A percentile compares a stretch with the other conserved stretches of the same genome.
Evolutionary conservation across 192 early-diverging fungal species (phyloP).

Genomic region (Coemansia sp.): DNA sequence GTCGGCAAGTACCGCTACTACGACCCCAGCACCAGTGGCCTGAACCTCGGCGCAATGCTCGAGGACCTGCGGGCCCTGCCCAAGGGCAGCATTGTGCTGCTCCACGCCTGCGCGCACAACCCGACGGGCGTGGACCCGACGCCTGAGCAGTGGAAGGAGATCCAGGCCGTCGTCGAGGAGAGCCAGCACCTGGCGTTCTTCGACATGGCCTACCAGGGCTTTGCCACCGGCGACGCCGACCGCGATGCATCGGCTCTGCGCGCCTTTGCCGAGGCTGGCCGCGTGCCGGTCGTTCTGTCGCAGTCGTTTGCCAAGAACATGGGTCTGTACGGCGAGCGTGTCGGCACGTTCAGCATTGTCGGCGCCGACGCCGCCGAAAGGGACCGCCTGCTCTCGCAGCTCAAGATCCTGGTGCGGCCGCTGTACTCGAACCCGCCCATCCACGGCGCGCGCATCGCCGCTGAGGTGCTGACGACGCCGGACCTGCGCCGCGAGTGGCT

Average conservation of each 20-base stretch:
- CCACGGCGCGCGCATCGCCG: slow-evolving; percentile 88
- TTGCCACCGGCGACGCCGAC: slow-evolving; percentile 87
- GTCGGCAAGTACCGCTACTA: slow-evolving; percentile 91
- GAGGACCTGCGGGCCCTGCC: slow-evolving; percentile 86
- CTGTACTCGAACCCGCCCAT: slow-evolving; percentile 99
- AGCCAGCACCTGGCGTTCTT: slow-evolving; percentile 89
- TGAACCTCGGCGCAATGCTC: slow-evolving; percentile 88
- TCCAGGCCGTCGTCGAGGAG: slow-evolving; percentile 73
- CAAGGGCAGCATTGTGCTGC: slow-evolving; percentile 77
- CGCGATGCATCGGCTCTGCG: slow-evolving; percentile 92
- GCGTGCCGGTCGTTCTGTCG: slow-evolving; percentile 66
- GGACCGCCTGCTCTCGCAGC: slow-evolving; percentile 79
- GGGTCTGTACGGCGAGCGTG: slow-evolving; percentile 98
- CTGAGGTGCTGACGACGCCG: slow-evolving; percentile 71
- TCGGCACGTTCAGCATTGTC: slow-evolving; percentile 85
- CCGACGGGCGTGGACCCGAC: slow-evolving; percentile 99
- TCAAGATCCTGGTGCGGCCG: slow-evolving; percentile 94
- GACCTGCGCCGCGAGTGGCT: slow-evolving; percentile 82
- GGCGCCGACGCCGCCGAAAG: slow-evolving; percentile 64
- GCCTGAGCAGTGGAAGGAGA: slow-evolving; percentile 82
- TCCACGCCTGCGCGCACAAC: slow-evolving; percentile 99
- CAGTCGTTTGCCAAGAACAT: slow-evolving; percentile 99
- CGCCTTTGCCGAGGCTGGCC: slow-evolving; percentile 77
- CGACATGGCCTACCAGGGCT: slow-evolving; percentile 99
- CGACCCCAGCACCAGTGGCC: slow-evolving; percentile 85